A percentile compares a stretch with the other conserved stretches of the same genome.
Evolutionary conservation across 2,329 filamentous ascomycete genomes (phyloP).

Genomic region (Cladophialophora exuberans): DNA sequence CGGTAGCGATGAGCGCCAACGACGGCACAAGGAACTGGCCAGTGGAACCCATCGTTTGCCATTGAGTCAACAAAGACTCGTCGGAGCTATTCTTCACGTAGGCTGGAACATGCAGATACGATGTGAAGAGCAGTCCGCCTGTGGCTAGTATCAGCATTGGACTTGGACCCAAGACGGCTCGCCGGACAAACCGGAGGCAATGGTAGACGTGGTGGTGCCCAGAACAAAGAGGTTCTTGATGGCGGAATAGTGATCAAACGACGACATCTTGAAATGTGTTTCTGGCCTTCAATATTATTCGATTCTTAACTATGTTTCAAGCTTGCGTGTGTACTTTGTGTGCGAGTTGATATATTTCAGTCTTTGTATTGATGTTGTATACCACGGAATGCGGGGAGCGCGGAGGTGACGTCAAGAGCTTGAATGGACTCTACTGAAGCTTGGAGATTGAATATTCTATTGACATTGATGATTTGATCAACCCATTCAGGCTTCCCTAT

Average conservation of each 20-base stretch:
- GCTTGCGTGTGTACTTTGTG: background rate
- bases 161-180: background rate
- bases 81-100: constrained; percentile 9
- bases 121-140: constrained; percentile 12
- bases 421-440: too few species aligned
- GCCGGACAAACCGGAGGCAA: constrained; percentile 4
- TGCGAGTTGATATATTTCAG: background rate
- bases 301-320: too few species aligned
- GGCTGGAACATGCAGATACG: constrained; percentile 7
- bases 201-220: constrained; percentile 12
- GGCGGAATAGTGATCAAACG: constrained; percentile 5
- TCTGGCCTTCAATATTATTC: too few species aligned
- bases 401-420: too few species aligned
- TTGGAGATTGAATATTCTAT: too few species aligned
- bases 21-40: constrained; percentile 5
- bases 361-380: too few species aligned
- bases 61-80: constrained; percentile 6
- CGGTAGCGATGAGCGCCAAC: constrained; percentile 7
- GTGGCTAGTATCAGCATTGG: background rate
- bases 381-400: too few species aligned
- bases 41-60: constrained; percentile 14
- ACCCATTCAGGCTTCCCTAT: too few species aligned
- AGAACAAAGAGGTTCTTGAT: constrained; percentile 11
- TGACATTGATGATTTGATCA: too few species aligned
- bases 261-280: background rate